Conservation (phyloP, 1,284 basidiomycete genomes). For the Fistulina hepatica region DNA sequence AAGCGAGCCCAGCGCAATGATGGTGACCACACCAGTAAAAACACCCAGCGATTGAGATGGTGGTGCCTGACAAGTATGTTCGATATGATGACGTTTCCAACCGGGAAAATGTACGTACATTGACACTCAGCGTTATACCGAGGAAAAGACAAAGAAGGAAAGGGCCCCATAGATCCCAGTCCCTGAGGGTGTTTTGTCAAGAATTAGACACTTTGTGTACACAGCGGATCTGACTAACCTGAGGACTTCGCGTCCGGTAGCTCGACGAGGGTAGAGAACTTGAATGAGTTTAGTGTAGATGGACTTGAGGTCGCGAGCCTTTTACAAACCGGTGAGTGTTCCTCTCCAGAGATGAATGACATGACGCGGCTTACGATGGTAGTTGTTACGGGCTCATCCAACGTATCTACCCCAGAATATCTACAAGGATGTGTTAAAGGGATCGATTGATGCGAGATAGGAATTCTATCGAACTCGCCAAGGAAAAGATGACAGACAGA, state of each 20-base stretch:
- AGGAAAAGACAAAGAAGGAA: slow-evolving; percentile 77
- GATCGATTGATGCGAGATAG: too few relatives aligned
- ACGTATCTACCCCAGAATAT: slow-evolving; percentile 72
- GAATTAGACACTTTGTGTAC: background rate
- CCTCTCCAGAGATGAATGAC: background rate
- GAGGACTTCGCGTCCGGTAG: slow-evolving; percentile 69
- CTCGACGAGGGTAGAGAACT: slow-evolving; percentile 78
- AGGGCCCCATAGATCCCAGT: slow-evolving; percentile 97
- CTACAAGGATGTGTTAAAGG: too few relatives aligned
- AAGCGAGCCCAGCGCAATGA: slow-evolving; percentile 81
- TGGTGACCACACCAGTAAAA: slow-evolving; percentile 86
- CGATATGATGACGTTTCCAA: slow-evolving; percentile 1
- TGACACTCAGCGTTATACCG: slow-evolving; percentile 81
- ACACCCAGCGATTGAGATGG: slow-evolving; percentile 73
- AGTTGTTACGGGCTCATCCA: slow-evolving; percentile 82
- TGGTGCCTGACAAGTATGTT: slow-evolving; percentile 53
- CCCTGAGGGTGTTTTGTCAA: slow-evolving; percentile 34
- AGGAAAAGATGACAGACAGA: background rate
- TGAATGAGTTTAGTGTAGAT: slow-evolving; percentile 89
- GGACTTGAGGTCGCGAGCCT: slow-evolving; percentile 81
- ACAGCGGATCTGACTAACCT: slow-evolving; percentile 33
- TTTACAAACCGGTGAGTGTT: slow-evolving; percentile 2
- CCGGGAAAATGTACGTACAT: slow-evolving; percentile 39
- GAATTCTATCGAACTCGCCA: background rate
- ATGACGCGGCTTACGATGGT: slow-evolving; percentile 63